A percentile compares a stretch with the other conserved stretches of the same genome.
These are phyloP conservation scores for Quercus tomentella DNA, from an alignment of 331 rosid species.

Conservation along the genomic window DNA sequence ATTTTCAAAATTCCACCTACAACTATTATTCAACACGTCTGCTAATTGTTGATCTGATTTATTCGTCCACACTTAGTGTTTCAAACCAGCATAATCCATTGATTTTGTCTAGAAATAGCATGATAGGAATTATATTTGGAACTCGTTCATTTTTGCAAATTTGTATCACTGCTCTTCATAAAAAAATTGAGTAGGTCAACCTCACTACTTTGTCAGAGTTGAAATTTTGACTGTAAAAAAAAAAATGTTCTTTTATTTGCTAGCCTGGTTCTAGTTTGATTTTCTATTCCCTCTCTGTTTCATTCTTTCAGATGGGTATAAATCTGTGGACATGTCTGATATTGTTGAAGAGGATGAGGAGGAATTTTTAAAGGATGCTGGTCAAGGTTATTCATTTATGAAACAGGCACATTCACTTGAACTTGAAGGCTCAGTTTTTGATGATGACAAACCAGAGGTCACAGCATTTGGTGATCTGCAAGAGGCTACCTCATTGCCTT, in stretches of 20 bases:
- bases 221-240: background rate
- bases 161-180: background rate
- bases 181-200: background rate
- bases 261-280: slow-evolving; percentile 22
- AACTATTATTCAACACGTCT: too few relatives aligned
- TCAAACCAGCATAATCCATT: slow-evolving; percentile 10
- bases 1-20: too few relatives aligned
- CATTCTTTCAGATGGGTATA: slow-evolving; percentile 57
- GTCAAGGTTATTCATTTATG: slow-evolving; percentile 37
- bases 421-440: slow-evolving; percentile 36
- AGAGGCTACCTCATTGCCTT: slow-evolving; percentile 33
- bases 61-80: slow-evolving; percentile 8
- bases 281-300: slow-evolving; percentile 3
- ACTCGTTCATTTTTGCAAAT: background rate
- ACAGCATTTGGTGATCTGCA: slow-evolving; percentile 50
- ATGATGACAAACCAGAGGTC: slow-evolving; percentile 46
- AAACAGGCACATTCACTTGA: slow-evolving; percentile 35
- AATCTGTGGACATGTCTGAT: slow-evolving; percentile 50
- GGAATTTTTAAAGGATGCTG: slow-evolving; percentile 57
- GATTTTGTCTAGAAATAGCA: background rate
- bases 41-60: background rate
- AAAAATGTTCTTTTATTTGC: background rate
- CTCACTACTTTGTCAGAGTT: background rate
- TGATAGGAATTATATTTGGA: slow-evolving; percentile 1
- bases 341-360: slow-evolving; percentile 95